Percentiles rank a stretch among this genome's conserved stretches.
Conservation (phyloP, 345 rosid species). For the Citropsis articulata region DNA sequence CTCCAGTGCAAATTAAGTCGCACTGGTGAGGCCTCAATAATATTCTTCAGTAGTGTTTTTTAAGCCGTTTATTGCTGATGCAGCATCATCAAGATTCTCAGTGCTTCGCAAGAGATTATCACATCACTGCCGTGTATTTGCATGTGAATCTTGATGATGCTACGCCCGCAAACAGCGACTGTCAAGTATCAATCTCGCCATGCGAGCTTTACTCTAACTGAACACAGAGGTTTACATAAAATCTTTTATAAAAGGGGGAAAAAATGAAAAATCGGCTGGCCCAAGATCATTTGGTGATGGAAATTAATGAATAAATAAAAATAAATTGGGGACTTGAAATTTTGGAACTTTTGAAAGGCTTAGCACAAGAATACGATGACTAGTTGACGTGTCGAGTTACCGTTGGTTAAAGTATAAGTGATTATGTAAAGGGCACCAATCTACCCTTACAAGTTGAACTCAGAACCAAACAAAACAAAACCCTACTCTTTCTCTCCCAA, state of each 20-base stretch:
- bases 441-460: constrained; percentile 14
- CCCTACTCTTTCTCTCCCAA: constrained; percentile 8
- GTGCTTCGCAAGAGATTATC: constrained; percentile 14
- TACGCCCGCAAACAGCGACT: constrained; percentile 76
- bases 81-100: constrained; percentile 99
- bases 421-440: constrained; percentile 18
- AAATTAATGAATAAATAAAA: neutral
- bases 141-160: constrained; percentile 99
- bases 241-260: neutral
- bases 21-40: neutral
- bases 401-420: constrained; percentile 22
- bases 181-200: constrained; percentile 26
- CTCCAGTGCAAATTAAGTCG: neutral
- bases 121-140: constrained; percentile 29
- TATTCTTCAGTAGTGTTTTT: neutral
- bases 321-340: neutral
- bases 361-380: constrained; percentile 17
- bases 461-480: constrained; percentile 18
- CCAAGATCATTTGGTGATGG: neutral
- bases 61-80: constrained; percentile 81
- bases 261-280: neutral
- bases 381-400: constrained; percentile 27
- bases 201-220: constrained; percentile 9
- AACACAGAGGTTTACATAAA: neutral
- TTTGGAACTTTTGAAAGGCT: neutral